Conservation (phyloP, 306 rosid genomes). For the Cicer bijugum region DNA sequence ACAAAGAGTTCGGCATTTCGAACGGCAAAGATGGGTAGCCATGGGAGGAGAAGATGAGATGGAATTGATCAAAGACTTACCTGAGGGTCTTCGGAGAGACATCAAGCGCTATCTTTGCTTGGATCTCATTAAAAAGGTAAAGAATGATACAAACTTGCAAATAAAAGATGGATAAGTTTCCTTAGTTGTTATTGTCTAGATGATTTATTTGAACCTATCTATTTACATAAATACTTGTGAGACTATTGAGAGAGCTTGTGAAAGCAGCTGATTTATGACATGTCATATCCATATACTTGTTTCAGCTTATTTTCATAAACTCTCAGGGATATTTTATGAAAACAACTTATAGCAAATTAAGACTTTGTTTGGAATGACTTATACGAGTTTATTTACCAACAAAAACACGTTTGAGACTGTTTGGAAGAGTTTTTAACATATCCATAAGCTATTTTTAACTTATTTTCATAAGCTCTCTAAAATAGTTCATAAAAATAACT, state of each 20-base stretch:
- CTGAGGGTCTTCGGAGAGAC: constrained; percentile 96
- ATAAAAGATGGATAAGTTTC: constrained; percentile 1
- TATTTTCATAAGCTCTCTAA: too few relatives aligned
- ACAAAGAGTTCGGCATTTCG: constrained; percentile 87
- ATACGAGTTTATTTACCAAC: too few relatives aligned
- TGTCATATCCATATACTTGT: not conserved
- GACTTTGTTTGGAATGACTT: too few relatives aligned
- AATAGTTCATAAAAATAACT: too few relatives aligned
- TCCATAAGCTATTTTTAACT: too few relatives aligned
- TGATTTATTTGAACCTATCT: not conserved
- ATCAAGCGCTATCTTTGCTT: constrained; percentile 86
- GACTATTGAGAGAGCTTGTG: not conserved
- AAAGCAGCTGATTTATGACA: not conserved
- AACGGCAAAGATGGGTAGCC: constrained; percentile 86
- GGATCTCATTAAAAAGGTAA: constrained; percentile 87
- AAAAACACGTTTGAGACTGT: too few relatives aligned
- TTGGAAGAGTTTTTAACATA: too few relatives aligned
- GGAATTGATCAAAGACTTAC: constrained; percentile 88
- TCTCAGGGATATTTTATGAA: too few relatives aligned
- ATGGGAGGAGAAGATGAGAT: constrained; percentile 97
- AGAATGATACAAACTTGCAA: not conserved
- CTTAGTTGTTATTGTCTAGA: not conserved
- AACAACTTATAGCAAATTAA: too few relatives aligned
- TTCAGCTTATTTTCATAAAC: too few relatives aligned
- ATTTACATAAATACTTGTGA: too few relatives aligned